These are phyloP conservation scores for Chloranthus sessilifolius DNA, from an alignment of 164 flowering plant genomes.

Conservation along the genomic window DNA sequence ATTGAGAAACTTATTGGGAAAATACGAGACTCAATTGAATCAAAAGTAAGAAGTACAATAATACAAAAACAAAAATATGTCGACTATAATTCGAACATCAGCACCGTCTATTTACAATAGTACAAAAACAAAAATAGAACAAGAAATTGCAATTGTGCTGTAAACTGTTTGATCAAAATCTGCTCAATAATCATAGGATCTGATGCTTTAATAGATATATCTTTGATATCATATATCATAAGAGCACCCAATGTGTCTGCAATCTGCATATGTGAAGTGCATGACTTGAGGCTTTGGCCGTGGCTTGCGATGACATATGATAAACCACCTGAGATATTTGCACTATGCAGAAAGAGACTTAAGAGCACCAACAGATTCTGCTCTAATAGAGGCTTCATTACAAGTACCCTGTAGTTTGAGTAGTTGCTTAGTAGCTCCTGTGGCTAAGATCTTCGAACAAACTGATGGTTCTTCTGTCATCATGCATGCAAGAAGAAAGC, in stretches of 20 bases:
- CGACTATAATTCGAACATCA: too few relatives aligned
- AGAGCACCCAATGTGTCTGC: constrained; percentile 98
- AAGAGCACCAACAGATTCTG: constrained; percentile 95
- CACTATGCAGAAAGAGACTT: constrained; percentile 93
- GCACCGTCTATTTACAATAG: too few relatives aligned
- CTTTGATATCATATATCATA: constrained; percentile 92
- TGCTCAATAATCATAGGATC: constrained; percentile 77
- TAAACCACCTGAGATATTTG: constrained; percentile 97
- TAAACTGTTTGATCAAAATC: constrained; percentile 70
- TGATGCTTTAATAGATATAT: constrained; percentile 72
- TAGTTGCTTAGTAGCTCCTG: constrained; percentile 78
- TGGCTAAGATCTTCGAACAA: constrained; percentile 69
- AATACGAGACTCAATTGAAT: too few relatives aligned
- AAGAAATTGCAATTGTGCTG: constrained; percentile 69
- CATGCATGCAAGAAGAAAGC: constrained; percentile 89
- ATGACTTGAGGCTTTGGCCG: constrained; percentile 97
- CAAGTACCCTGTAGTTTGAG: constrained; percentile 77
- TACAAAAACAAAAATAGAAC: too few relatives aligned
- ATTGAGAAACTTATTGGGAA: too few relatives aligned
- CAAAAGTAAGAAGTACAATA: too few relatives aligned
- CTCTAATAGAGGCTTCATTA: constrained; percentile 86
- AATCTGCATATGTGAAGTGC: constrained; percentile 79
- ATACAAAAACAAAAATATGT: too few relatives aligned
- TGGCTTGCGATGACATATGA: constrained; percentile 95
- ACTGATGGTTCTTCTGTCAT: constrained; percentile 94